Base-by-base conservation (phyloP, 2,329 filamentous ascomycete genomes). In the Fusarium palustre region DNA sequence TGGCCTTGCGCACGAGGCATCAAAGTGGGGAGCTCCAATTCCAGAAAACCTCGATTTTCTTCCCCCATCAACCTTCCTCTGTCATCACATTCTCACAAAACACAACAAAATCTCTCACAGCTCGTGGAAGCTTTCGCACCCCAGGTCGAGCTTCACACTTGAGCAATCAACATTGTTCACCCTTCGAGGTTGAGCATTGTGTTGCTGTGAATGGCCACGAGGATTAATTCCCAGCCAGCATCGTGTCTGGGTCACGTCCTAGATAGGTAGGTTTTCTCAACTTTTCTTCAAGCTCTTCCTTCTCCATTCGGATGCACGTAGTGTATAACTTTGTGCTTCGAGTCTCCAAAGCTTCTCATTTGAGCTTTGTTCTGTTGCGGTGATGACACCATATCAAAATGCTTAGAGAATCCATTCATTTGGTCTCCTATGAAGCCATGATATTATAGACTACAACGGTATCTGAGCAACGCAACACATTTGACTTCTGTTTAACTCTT, bases 381-480 rank as follows among this genome's bases (percentile, higher is more conserved):
- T 90, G 89, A 91, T 91, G 89, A 91, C 85, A 86, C 81, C 80
- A 79, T 81, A 77, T 79, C 75, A 78, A 75, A 79, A 85, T 83
- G 84, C 87, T 82, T 84, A 90, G 86, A 87, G 85, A 83, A 80
- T 74, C 82, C 83, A 83, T 85, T 85, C 84, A 85, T 79, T 85
- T 83, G 81, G 83, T 83, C 87, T 88, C 86, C 61, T 70, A 81
- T 91, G 89, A 85, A 82, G 87, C 82, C 85, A 83, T 86, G 86
- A 76, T 79, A 53, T 80, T 88, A 90, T 91, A 92, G 92, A 96
- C 92, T 96, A 96, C 92, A 95, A 96, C 92, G 92, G 92, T 96
- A 96, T 96, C 92, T 96, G 92, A 96, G 84, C 77, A 79, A 78
- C 69, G 61, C 31, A 53, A 60, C 74, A 59, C 69, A 55, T 53